Evolutionary conservation across 139 green algal genomes (phyloP), one percentile per base, ranked within the genome.

Genomic region (Zygnema cylindricum): DNA sequence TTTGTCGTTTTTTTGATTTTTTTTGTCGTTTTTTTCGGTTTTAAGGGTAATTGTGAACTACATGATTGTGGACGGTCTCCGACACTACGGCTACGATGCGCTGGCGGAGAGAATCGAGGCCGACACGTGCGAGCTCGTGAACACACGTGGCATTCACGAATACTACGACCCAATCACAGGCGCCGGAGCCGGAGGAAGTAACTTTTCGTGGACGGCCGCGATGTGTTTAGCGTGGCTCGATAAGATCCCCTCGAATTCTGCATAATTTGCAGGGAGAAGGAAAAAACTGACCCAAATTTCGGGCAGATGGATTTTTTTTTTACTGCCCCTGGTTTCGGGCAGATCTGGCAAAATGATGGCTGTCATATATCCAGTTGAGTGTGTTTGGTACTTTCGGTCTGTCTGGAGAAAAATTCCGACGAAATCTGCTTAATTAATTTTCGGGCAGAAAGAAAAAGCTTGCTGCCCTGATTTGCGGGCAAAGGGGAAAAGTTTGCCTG

Each of bases 191-290:
- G 84, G 84, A 25, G 84, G 84, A n/a, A 89, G 55, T 69, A 21
- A 85, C 36, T 89, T 89, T 35, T 89, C 84, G 32, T 89, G 84
- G 84, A 89, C 84, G 35, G 84, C 84, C 69, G 84, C 84, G 69
- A 89, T 89, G 84, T 77, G 39, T 0, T 23, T 89, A 42, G 69
- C 69, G 25, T 89, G 84, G 84, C 84, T 89, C 23, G 77, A 89
- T 69, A 40, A 82, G 82, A 82, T 7, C 49, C 16, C 49, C 49
- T 16, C 49, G 7, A 25, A 16, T 16, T 63, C n/a, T n/a, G n/a
- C n/a, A n/a, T n/a, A n/a, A n/a, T n/a, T n/a, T n/a, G n/a, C n/a
- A n/a, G n/a, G n/a, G n/a, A n/a, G n/a, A n/a, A n/a, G n/a, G n/a
- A n/a, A n/a, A n/a, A n/a, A n/a, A n/a, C n/a, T n/a, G n/a, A n/a